A percentile compares a stretch with the other conserved stretches of the same genome.
These are phyloP conservation scores for Ogataea zsoltii DNA, from an alignment of 805 yeast species.

Conservation along the genomic window DNA sequence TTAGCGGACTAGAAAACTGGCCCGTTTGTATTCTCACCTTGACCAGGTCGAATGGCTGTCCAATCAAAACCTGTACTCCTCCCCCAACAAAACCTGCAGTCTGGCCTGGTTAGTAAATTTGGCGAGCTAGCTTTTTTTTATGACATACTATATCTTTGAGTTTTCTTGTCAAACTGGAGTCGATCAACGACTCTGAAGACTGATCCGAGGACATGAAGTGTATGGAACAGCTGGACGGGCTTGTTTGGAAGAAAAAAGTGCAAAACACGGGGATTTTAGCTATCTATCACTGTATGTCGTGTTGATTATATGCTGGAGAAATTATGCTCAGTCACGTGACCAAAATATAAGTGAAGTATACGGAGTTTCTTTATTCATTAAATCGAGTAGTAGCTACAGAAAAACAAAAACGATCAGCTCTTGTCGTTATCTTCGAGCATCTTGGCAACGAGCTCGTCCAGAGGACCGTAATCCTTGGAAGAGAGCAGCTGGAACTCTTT, in stretches of 20 bases:
- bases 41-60: conserved; percentile 71
- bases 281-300: no score
- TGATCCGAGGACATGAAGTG: conserved; percentile 5
- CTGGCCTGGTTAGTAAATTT: conserved; percentile 12
- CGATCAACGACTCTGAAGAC: conserved; percentile 19
- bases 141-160: conserved; percentile 47
- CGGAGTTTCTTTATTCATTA: conserved; percentile 1
- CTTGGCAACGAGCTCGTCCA: conserved; percentile 75
- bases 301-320: neutral
- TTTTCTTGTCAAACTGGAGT: conserved; percentile 43
- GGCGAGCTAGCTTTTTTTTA: neutral
- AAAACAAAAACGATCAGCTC: neutral
- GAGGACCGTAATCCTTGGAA: conserved; percentile 86
- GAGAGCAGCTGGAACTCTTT: conserved; percentile 79
- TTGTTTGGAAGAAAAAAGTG: no score
- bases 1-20: conserved; percentile 51
- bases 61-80: conserved; percentile 54
- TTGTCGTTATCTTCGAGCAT: conserved; percentile 48
- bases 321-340: conserved; percentile 29
- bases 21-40: conserved; percentile 74
- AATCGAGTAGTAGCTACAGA: conserved; percentile 3
- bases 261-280: no score
- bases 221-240: neutral
- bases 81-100: conserved; percentile 57
- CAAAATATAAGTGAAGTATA: neutral